These are phyloP conservation scores for Penicillium sp. DNA, from an alignment of 2,329 filamentous ascomycete species.

Conservation along the genomic window DNA sequence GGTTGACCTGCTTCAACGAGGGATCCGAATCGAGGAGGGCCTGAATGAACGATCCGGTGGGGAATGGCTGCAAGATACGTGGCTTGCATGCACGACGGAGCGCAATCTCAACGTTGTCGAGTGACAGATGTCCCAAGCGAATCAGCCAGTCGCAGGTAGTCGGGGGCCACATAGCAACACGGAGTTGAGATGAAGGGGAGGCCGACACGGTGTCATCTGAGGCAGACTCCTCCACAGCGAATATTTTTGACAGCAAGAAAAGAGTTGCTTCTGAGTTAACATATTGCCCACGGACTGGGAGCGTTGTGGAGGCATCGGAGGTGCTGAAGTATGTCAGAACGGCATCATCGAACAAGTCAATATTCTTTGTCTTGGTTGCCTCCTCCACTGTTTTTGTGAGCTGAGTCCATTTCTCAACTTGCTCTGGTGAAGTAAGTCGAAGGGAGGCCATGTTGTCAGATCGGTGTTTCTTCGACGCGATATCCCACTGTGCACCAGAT, in stretches of 20 bases:
- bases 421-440: conserved; percentile 26
- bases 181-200: conserved; percentile 23
- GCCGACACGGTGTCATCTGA: conserved; percentile 20
- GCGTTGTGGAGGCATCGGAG: conserved; percentile 15
- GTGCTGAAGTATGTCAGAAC: conserved; percentile 26
- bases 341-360: conserved; percentile 28
- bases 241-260: conserved; percentile 35
- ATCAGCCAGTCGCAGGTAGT: conserved; percentile 38
- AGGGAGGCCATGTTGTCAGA: conserved; percentile 25
- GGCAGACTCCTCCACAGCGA: conserved; percentile 21
- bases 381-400: conserved; percentile 26
- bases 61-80: conserved; percentile 31
- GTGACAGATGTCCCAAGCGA: conserved; percentile 31
- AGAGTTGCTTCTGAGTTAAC: conserved; percentile 32
- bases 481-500: conserved; percentile 24
- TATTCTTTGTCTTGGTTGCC: conserved; percentile 23
- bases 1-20: conserved; percentile 32
- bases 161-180: conserved; percentile 31
- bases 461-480: conserved; percentile 24
- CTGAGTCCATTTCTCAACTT: conserved; percentile 30
- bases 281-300: conserved; percentile 22
- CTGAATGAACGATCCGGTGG: conserved; percentile 32
- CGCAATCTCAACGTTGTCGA: conserved; percentile 35
- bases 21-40: conserved; percentile 35
- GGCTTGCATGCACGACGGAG: conserved; percentile 29